Evolutionary conservation across 352 stramenopile species (phyloP).

Genomic region (Halophytophthora batemanensis): DNA sequence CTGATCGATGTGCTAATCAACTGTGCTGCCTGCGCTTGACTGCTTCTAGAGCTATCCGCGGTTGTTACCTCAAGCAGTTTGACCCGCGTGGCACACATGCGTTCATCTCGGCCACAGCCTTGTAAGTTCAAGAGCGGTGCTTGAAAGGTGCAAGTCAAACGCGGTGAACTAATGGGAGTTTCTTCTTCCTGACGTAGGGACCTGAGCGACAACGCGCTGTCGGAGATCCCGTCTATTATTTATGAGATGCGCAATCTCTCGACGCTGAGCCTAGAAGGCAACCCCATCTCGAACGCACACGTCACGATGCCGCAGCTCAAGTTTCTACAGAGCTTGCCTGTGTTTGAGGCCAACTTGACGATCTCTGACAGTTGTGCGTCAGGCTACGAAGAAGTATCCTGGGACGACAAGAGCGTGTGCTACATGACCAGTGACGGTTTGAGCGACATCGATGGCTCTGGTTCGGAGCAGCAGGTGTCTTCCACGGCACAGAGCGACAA

Average conservation of each 20-base stretch:
- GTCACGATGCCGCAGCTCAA: constrained; percentile 48
- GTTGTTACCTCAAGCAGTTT: constrained; percentile 56
- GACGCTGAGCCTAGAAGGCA: constrained; percentile 47
- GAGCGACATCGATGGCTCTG: constrained; percentile 33
- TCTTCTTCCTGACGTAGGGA: constrained; percentile 41
- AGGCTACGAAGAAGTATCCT: constrained; percentile 48
- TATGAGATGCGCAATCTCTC: constrained; percentile 62
- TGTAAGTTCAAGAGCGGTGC: constrained; percentile 44
- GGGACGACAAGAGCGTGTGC: constrained; percentile 48
- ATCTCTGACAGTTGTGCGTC: constrained; percentile 35
- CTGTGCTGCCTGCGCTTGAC: background rate
- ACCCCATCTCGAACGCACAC: constrained; percentile 51
- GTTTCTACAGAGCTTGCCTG: constrained; percentile 47
- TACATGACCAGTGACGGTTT: constrained; percentile 42
- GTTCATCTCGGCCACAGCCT: constrained; percentile 41
- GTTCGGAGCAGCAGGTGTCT: constrained; percentile 24
- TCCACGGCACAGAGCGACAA: constrained; percentile 24
- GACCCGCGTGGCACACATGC: constrained; percentile 42
- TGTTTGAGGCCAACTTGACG: constrained; percentile 44
- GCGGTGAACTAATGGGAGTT: background rate
- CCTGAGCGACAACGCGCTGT: constrained; percentile 58
- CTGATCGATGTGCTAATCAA: background rate
- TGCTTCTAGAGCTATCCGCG: constrained; percentile 52
- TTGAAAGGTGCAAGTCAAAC: too few relatives aligned
- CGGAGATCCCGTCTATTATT: constrained; percentile 61